Conservation (phyloP, 495 filamentous ascomycete species). For the Neurospora sp. region DNA sequence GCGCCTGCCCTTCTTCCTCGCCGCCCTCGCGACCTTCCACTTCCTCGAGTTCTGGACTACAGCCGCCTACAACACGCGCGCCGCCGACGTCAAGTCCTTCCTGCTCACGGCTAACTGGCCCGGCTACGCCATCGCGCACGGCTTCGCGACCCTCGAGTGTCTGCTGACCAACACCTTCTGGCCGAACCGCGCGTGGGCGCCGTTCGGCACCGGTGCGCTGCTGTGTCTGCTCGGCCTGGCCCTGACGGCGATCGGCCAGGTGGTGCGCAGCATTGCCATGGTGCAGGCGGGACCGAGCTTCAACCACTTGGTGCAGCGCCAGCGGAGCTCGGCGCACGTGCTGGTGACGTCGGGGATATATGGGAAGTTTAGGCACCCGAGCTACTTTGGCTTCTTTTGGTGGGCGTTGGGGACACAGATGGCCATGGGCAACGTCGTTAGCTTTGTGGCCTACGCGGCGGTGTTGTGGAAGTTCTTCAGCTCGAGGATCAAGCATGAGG, state of each 20-base stretch:
- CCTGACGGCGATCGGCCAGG: constrained; percentile 63
- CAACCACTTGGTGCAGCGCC: constrained; percentile 73
- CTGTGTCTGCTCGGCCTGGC: constrained; percentile 45
- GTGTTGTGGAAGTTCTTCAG: constrained; percentile 82
- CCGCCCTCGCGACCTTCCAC: constrained; percentile 72
- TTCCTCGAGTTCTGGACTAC: constrained; percentile 94
- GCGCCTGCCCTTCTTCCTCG: constrained; percentile 75
- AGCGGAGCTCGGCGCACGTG: constrained; percentile 54
- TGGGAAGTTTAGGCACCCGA: constrained; percentile 62
- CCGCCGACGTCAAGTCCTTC: constrained; percentile 65
- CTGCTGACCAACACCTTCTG: constrained; percentile 47
- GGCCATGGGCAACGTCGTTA: constrained; percentile 73
- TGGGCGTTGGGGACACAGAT: constrained; percentile 94
- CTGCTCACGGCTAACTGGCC: constrained; percentile 78
- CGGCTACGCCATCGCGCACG: constrained; percentile 76
- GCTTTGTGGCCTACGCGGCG: constrained; percentile 59
- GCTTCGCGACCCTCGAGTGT: constrained; percentile 61
- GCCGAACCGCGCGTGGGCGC: constrained; percentile 39
- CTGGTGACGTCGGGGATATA: constrained; percentile 70
- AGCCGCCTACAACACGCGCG: constrained; percentile 66
- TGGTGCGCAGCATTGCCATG: constrained; percentile 70
- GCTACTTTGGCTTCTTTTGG: constrained; percentile 97
- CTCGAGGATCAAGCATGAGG: constrained; percentile 65
- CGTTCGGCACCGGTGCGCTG: constrained; percentile 20
- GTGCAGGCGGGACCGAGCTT: constrained; percentile 81